Evolutionary conservation across 2,329 filamentous ascomycete species (phyloP), one percentile per base, ranked within the genome.

Genomic region (Pseudonectria buxi): DNA sequence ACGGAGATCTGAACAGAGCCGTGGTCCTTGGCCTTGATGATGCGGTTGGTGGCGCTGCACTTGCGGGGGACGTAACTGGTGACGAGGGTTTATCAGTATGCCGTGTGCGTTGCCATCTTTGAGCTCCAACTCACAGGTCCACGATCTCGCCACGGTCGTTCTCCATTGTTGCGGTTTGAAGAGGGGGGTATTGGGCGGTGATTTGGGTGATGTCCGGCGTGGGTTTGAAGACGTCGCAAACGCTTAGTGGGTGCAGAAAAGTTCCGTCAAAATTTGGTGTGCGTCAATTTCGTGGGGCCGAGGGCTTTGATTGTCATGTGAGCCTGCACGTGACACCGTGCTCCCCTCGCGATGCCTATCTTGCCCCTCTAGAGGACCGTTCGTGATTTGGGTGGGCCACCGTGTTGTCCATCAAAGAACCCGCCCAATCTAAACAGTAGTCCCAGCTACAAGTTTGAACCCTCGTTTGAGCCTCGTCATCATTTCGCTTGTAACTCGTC

Each of bases 21-120:
- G 80, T 98, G 92, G 75, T 98, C 92, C 78, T 96, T 95, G 77
- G 92, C 88, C 78, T 95, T 95, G 83, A 98, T 96, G 79, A 96
- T 95, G 74, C 92, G 87, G 86, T 94, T 94, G 70, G 90, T 95
- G 59, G 89, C 89, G 70, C 80, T 87, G 86, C 90, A 96, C 78
- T 95, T 96, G 78, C 90, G 87, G 68, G 88, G 88, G 78, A 95
- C 86, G 82, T 94, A 94, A 69, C 87, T 94, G 64, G 32, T 40
- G 38, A 45, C 44, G 41, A 43, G 32, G 40, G 39, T 27, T 27
- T 26, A 50, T 58, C 49, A 58, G 51, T 50, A 57, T 45, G 43
- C 47, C 38, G 38, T 31, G 43, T 46, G 33, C 41, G 35, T 30
- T 39, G 30, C 32, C 30, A 16, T 22, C 25, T 29, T 36, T 37